A percentile compares a stretch with the other conserved stretches of the same genome.
Conservation (phyloP, 495 filamentous ascomycete genomes). For the Hyaloscypha variabilis region DNA sequence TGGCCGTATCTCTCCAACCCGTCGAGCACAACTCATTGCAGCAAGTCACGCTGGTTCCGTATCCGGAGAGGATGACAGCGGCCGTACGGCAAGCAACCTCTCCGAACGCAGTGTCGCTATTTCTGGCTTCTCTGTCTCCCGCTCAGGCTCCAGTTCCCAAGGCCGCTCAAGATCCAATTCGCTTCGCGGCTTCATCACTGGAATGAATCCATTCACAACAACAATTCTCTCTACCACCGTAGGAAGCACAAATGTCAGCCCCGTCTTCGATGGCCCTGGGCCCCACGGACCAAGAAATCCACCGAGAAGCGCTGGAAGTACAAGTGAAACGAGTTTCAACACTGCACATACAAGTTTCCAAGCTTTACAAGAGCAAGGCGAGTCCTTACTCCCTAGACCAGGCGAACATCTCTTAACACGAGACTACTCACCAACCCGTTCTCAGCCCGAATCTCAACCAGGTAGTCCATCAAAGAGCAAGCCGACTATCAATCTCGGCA, state of each 20-base stretch:
- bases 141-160: conserved; percentile 28
- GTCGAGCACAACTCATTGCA: conserved; percentile 26
- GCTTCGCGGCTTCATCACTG: conserved; percentile 30
- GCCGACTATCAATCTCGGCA: background rate
- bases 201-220: conserved; percentile 26
- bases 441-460: background rate
- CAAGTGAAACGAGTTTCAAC: conserved; percentile 60
- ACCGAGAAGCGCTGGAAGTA: conserved; percentile 36
- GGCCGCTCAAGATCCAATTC: conserved; percentile 29
- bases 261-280: conserved; percentile 22
- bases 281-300: conserved; percentile 4
- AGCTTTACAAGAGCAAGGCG: conserved; percentile 66
- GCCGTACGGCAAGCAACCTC: conserved; percentile 59
- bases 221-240: conserved; percentile 11
- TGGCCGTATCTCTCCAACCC: conserved; percentile 27
- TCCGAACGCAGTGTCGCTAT: conserved; percentile 45
- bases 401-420: conserved; percentile 33
- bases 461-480: conserved; percentile 49
- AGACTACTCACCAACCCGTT: conserved; percentile 57
- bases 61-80: conserved; percentile 45
- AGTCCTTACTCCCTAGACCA: conserved; percentile 55
- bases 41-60: conserved; percentile 21
- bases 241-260: conserved; percentile 18
- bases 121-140: conserved; percentile 14
- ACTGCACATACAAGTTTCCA: conserved; percentile 67